Evolutionary conservation across 2,329 filamentous ascomycete genomes (phyloP).

Genomic region (Calonectria honghensis): DNA sequence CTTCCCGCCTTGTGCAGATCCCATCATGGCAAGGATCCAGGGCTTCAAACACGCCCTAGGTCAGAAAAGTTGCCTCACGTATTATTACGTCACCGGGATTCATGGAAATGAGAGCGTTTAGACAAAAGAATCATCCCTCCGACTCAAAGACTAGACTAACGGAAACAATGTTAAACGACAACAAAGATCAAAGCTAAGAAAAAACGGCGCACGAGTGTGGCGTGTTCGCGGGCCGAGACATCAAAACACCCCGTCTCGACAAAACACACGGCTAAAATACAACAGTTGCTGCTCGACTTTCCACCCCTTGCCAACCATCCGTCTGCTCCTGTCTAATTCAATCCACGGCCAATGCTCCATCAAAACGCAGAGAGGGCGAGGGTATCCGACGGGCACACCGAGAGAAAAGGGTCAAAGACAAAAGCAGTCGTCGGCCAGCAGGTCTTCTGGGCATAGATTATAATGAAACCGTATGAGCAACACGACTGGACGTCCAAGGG

Average conservation of each 20-base stretch:
- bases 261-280: constrained; percentile 63
- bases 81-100: neutral
- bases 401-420: constrained; percentile 52
- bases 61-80: neutral
- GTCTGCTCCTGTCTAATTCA: constrained; percentile 60
- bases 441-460: constrained; percentile 54
- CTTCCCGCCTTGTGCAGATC: neutral
- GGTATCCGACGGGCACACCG: constrained; percentile 55
- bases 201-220: constrained; percentile 60
- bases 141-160: constrained; percentile 51
- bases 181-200: constrained; percentile 64
- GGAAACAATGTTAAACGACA: constrained; percentile 54
- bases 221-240: constrained; percentile 57
- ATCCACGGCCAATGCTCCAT: constrained; percentile 58
- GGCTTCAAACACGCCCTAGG: neutral
- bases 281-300: constrained; percentile 59
- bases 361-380: constrained; percentile 52
- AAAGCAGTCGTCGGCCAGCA: constrained; percentile 42
- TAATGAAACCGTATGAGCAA: constrained; percentile 55
- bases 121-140: constrained; percentile 40
- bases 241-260: constrained; percentile 58
- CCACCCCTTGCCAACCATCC: constrained; percentile 54
- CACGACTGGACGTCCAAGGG: constrained; percentile 49
- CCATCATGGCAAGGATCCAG: neutral
- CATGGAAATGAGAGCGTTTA: neutral